phyloP scores from a whole-genome alignment of 2,329 filamentous ascomycete species.

The Ascochyta pisi region DNA sequence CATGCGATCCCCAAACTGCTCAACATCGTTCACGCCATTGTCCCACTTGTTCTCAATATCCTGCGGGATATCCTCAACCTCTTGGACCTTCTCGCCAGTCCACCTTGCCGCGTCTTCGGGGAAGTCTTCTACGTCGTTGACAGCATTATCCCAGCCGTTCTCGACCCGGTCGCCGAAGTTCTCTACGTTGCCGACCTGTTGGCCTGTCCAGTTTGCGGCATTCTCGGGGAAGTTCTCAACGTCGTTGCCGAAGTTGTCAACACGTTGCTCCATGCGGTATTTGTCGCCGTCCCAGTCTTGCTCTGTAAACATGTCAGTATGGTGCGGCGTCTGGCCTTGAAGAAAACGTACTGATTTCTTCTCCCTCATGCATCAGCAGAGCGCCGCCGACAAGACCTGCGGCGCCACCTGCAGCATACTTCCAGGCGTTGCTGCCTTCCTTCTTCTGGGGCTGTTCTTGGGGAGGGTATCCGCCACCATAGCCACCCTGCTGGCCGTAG shows the following conservation, averaged over 20 bases:
- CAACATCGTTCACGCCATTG: constrained; percentile 23
- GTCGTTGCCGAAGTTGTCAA: constrained; percentile 29
- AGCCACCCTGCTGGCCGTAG: constrained; percentile 23
- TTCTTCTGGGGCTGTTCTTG: constrained; percentile 27
- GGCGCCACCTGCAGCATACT: constrained; percentile 35
- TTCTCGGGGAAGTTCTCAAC: constrained; percentile 33
- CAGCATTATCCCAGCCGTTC: constrained; percentile 27
- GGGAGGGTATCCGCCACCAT: constrained; percentile 17
- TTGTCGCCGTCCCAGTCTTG: constrained; percentile 28
- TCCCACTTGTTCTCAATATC: constrained; percentile 36
- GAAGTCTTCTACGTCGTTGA: constrained; percentile 34
- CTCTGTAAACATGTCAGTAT: constrained; percentile 19
- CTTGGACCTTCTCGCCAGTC: constrained; percentile 35
- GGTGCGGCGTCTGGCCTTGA: no score
- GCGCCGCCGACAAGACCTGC: constrained; percentile 35
- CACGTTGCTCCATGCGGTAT: constrained; percentile 20
- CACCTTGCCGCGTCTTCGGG: constrained; percentile 32
- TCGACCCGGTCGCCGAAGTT: constrained; percentile 32
- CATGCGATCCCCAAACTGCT: constrained; percentile 32
- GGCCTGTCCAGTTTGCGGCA: constrained; percentile 31
- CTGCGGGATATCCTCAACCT: constrained; percentile 33
- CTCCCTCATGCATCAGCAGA: constrained; percentile 36
- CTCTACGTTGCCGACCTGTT: constrained; percentile 33
- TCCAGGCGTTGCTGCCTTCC: constrained; percentile 34
- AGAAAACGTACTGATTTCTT: constrained; percentile 29